Conservation (phyloP, 2,329 filamentous ascomycete species). For the Paradendryphiella salina region DNA sequence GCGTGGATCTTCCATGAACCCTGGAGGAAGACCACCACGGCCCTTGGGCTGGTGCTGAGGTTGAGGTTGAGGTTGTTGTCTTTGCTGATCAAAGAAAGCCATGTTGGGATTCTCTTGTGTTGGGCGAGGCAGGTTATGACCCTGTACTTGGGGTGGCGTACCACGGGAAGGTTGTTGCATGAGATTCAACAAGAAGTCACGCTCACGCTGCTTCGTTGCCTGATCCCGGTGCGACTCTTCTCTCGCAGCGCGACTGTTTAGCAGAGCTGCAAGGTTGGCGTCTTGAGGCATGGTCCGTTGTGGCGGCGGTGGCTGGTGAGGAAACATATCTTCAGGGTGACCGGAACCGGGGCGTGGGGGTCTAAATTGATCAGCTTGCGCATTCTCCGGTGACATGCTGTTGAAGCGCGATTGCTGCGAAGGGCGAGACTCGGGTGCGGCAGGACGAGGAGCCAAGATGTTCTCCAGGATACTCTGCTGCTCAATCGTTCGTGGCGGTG, state of each 20-base stretch:
- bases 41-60: conserved; percentile 37
- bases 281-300: conserved; percentile 34
- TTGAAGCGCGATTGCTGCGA: conserved; percentile 40
- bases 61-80: conserved; percentile 41
- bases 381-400: conserved; percentile 43
- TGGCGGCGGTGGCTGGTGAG: conserved; percentile 38
- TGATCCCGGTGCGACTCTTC: conserved; percentile 45
- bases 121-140: conserved; percentile 44
- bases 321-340: conserved; percentile 37
- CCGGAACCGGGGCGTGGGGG: conserved; percentile 38
- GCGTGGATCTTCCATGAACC: conserved; percentile 45
- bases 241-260: conserved; percentile 44
- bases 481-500: conserved; percentile 37
- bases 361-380: conserved; percentile 37
- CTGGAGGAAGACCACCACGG: conserved; percentile 43
- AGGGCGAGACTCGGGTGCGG: conserved; percentile 35
- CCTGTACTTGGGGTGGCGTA: conserved; percentile 41
- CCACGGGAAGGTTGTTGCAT: conserved; percentile 64
- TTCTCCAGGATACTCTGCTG: conserved; percentile 45
- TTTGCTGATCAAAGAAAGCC: conserved; percentile 42
- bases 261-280: conserved; percentile 41
- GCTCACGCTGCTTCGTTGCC: conserved; percentile 62
- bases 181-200: conserved; percentile 83
- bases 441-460: conserved; percentile 40
- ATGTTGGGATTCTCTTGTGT: conserved; percentile 38